Evolutionary conservation across 768 basidiomycete species (phyloP).

Genomic region (Serendipita sp.): DNA sequence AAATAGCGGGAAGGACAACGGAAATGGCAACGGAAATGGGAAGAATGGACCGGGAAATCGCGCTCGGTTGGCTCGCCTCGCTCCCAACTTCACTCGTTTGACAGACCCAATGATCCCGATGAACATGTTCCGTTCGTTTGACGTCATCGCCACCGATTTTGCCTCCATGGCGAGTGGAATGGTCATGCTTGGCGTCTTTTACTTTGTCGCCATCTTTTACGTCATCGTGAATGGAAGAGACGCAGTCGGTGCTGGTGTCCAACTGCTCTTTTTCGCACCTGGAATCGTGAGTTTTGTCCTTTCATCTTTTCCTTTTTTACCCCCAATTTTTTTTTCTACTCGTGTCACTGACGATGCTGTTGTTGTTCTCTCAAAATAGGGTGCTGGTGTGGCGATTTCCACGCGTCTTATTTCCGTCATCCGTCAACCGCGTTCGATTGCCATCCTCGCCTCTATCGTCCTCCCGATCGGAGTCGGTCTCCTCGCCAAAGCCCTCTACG

Average conservation of each 20-base stretch:
- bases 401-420: slow-evolving; percentile 22
- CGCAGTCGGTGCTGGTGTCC: slow-evolving; percentile 29
- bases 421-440: slow-evolving; percentile 31
- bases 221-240: slow-evolving; percentile 23
- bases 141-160: slow-evolving; percentile 27
- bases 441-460: slow-evolving; percentile 26
- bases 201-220: slow-evolving; percentile 39
- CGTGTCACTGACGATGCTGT: no score
- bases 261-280: slow-evolving; percentile 35
- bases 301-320: not conserved
- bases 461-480: slow-evolving; percentile 30
- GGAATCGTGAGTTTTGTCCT: slow-evolving; percentile 24
- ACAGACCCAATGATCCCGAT: slow-evolving; percentile 33
- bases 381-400: slow-evolving; percentile 23
- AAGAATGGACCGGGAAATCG: not conserved
- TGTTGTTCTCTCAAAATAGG: no score
- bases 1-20: not conserved
- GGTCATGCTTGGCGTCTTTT: slow-evolving; percentile 34
- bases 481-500: slow-evolving; percentile 27
- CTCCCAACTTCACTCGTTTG: not conserved
- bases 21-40: not conserved
- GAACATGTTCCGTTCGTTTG: slow-evolving; percentile 27
- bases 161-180: slow-evolving; percentile 30
- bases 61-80: not conserved
- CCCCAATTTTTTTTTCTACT: not conserved